Evolutionary conservation across 1,139 yeast genomes (phyloP).

Genomic region (Yarrowia galli): DNA sequence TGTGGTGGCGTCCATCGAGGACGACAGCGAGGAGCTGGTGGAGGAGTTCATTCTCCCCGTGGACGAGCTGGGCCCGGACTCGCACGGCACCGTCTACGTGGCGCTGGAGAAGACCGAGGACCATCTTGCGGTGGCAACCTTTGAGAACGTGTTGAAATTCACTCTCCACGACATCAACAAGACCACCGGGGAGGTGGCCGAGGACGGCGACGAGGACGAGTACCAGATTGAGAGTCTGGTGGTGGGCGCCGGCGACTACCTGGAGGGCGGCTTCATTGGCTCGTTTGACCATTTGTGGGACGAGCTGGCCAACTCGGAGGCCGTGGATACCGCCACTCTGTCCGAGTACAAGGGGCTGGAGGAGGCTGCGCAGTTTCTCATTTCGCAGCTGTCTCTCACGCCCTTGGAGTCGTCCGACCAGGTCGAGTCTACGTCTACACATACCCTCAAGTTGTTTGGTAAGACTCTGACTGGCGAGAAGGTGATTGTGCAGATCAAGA

Average conservation of each 20-base stretch:
- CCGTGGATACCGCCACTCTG: constrained; percentile 65
- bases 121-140: constrained; percentile 58
- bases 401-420: constrained; percentile 79
- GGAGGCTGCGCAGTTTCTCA: constrained; percentile 59
- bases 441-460: constrained; percentile 82
- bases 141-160: constrained; percentile 75
- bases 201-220: constrained; percentile 92
- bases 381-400: constrained; percentile 61
- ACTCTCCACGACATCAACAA: constrained; percentile 83
- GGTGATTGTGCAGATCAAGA: constrained; percentile 71
- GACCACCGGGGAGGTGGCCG: constrained; percentile 72
- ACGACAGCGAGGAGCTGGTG: constrained; percentile 57
- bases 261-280: constrained; percentile 78
- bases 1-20: constrained; percentile 68
- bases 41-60: constrained; percentile 82
- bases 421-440: constrained; percentile 66
- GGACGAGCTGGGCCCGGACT: constrained; percentile 72
- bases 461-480: constrained; percentile 72
- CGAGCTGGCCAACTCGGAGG: constrained; percentile 65
- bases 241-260: constrained; percentile 80
- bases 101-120: constrained; percentile 68
- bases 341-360: constrained; percentile 54
- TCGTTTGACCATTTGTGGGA: constrained; percentile 79
- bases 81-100: constrained; percentile 78
- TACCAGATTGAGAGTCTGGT: constrained; percentile 87